Conservation (phyloP, 2,329 filamentous ascomycete species). For the Graphilbum sp. region DNA sequence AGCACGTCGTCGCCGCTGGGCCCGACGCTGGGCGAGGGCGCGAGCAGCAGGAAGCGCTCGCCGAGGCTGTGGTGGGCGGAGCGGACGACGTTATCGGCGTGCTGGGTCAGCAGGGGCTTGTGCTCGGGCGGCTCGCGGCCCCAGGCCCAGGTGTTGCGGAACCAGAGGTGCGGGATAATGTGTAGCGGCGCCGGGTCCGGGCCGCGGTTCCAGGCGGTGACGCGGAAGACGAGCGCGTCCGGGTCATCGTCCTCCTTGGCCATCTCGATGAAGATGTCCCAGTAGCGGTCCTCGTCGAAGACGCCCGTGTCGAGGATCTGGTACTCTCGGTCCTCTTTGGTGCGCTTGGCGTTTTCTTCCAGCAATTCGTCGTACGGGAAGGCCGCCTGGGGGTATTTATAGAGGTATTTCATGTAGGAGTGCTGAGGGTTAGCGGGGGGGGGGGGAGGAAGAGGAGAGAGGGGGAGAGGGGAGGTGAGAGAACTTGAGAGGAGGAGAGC, state of each 20-base stretch:
- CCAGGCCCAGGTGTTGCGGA: conserved; percentile 96
- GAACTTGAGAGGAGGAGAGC: too few species aligned
- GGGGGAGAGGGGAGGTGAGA: background rate
- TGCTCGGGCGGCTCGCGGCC: conserved; percentile 58
- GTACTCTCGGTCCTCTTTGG: conserved; percentile 69
- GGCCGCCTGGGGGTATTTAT: conserved; percentile 85
- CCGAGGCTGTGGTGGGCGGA: conserved; percentile 71
- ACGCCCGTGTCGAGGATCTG: conserved; percentile 79
- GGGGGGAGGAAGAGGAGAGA: background rate
- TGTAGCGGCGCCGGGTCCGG: conserved; percentile 81
- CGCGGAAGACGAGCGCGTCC: conserved; percentile 81
- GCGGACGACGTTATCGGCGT: conserved; percentile 50
- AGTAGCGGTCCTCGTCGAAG: conserved; percentile 83
- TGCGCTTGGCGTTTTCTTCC: conserved; percentile 64
- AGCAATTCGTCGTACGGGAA: conserved; percentile 87
- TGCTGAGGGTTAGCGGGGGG: conserved; percentile 35
- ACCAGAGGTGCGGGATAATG: conserved; percentile 91
- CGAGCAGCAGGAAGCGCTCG: conserved; percentile 67
- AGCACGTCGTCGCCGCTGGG: conserved; percentile 66
- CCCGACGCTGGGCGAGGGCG: conserved; percentile 77
- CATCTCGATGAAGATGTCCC: conserved; percentile 94
- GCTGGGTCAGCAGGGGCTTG: conserved; percentile 62
- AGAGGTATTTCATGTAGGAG: conserved; percentile 97
- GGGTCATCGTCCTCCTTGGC: conserved; percentile 87
- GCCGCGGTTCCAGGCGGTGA: conserved; percentile 92